Evolutionary conservation across 1,284 basidiomycete genomes (phyloP).

Genomic region (Ceratobasidium sp.): DNA sequence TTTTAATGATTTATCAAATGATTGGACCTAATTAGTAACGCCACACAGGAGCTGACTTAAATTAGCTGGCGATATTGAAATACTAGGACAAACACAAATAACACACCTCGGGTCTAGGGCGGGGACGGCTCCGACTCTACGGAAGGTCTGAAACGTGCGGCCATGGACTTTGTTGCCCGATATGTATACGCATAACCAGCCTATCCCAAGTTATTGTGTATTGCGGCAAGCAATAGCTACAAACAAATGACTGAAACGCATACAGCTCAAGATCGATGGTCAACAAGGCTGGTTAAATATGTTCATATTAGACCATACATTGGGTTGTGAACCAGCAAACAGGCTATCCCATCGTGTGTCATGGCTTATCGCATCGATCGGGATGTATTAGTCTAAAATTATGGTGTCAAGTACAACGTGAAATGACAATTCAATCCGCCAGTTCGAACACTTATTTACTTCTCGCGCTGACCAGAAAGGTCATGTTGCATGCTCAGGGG

Average conservation of each 20-base stretch:
- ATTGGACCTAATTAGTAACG: neutral
- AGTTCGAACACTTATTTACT: neutral
- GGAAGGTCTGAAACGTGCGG: neutral
- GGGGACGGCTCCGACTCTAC: neutral
- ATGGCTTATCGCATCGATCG: neutral
- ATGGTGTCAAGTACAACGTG: neutral
- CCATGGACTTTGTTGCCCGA: too few species aligned
- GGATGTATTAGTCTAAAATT: neutral
- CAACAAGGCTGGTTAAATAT: neutral
- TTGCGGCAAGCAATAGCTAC: neutral
- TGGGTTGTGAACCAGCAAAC: too few species aligned
- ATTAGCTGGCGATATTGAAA: neutral
- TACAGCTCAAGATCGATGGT: neutral
- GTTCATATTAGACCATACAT: neutral
- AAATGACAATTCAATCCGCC: neutral
- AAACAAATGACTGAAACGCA: neutral
- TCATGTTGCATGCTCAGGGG: neutral
- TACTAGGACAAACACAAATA: neutral
- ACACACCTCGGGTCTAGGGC: neutral
- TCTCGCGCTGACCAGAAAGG: neutral
- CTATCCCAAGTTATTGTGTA: too few species aligned
- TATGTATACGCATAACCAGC: too few species aligned
- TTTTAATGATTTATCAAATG: slow-evolving; percentile 22
- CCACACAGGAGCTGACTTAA: neutral
- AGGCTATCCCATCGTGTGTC: too few species aligned